A percentile compares a stretch with the other conserved stretches of the same genome.
Evolutionary conservation across 179 eudicot species (phyloP).

Genomic region (Camellia oleifera): DNA sequence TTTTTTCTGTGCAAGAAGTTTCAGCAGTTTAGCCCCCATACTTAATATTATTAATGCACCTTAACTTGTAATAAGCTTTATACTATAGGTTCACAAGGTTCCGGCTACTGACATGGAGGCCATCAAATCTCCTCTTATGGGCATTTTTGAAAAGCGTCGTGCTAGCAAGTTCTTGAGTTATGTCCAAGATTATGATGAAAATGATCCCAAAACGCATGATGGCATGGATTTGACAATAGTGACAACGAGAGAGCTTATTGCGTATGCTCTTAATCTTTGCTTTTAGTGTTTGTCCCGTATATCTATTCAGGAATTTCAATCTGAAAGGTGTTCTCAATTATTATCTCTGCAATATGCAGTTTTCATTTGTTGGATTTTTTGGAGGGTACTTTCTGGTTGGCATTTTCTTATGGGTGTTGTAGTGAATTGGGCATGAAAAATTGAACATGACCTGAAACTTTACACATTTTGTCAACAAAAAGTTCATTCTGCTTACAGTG

Average conservation of each 20-base stretch:
- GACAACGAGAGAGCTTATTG: slow-evolving; percentile 66
- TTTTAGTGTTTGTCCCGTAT: background rate
- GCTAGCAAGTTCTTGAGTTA: slow-evolving; percentile 73
- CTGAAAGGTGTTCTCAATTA: background rate
- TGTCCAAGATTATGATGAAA: slow-evolving; percentile 71
- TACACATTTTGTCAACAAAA: background rate
- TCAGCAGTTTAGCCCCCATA: background rate
- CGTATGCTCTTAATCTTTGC: slow-evolving; percentile 42
- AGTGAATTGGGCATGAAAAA: background rate
- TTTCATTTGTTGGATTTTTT: background rate
- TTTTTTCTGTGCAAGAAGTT: background rate
- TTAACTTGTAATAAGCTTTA: slow-evolving; percentile 10
- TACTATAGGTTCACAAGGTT: slow-evolving; percentile 67
- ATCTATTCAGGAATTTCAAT: background rate
- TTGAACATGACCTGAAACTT: background rate
- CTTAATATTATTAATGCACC: background rate
- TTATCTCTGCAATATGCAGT: background rate
- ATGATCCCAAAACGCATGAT: slow-evolving; percentile 67
- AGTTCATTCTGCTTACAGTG: background rate
- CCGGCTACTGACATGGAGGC: slow-evolving; percentile 92
- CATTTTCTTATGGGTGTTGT: background rate
- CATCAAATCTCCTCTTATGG: slow-evolving; percentile 83
- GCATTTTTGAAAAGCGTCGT: slow-evolving; percentile 79
- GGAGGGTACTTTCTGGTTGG: background rate
- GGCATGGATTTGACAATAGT: slow-evolving; percentile 75